Conservation (phyloP, 352 stramenopile species). For the Pythium insidiosum region DNA sequence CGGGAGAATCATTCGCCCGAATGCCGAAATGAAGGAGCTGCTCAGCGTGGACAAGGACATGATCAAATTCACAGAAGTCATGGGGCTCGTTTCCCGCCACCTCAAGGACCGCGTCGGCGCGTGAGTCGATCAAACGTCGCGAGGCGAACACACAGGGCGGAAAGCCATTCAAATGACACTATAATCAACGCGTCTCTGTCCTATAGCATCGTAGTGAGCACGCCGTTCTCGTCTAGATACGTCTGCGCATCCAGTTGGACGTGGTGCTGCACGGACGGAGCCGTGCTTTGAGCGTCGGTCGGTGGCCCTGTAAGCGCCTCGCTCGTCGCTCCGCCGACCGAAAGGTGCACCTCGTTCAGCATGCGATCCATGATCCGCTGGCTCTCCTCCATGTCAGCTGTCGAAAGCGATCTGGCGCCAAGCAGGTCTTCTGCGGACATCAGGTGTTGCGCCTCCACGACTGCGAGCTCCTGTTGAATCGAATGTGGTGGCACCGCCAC, state of each 20-base stretch:
- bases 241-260: conserved; percentile 38
- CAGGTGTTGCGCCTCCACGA: conserved; percentile 4
- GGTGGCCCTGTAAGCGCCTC: too few relatives aligned
- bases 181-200: too few relatives aligned
- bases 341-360: conserved; percentile 57
- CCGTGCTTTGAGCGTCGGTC: too few relatives aligned
- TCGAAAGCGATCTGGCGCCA: conserved; percentile 26
- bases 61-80: conserved; percentile 71
- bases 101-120: conserved; percentile 21
- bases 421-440: conserved; percentile 41
- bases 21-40: conserved; percentile 55
- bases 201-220: conserved; percentile 43
- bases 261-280: too few relatives aligned
- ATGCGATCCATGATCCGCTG: conserved; percentile 78
- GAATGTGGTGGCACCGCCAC: neutral
- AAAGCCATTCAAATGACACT: too few relatives aligned
- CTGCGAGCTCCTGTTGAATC: neutral
- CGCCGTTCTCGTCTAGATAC: conserved; percentile 62
- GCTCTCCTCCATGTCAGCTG: conserved; percentile 49
- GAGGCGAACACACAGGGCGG: neutral
- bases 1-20: conserved; percentile 60
- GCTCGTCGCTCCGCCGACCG: too few relatives aligned
- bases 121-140: neutral
- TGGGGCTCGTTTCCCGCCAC: conserved; percentile 64
- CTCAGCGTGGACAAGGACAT: conserved; percentile 48